Percentiles rank a stretch among this genome's conserved stretches.
Conservation (phyloP, 2,329 filamentous ascomycete species). For the Monosporascus sp. region DNA sequence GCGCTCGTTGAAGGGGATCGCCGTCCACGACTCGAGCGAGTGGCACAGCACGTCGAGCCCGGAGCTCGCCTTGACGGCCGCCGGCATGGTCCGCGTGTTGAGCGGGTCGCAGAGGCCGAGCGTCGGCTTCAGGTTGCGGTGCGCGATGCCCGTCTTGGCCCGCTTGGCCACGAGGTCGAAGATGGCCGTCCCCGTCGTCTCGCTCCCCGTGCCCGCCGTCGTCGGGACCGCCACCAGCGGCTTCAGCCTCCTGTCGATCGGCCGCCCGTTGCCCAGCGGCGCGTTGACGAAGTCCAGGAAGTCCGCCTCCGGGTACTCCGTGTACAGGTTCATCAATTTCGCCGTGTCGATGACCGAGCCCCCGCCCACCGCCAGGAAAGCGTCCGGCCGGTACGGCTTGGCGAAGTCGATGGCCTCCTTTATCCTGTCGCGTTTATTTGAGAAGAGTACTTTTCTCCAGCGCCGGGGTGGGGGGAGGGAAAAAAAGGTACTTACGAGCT, state of each 20-base stretch:
- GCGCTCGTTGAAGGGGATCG: conserved; percentile 88
- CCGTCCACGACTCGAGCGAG: conserved; percentile 93
- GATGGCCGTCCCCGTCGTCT: conserved; percentile 96
- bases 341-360: conserved; percentile 97
- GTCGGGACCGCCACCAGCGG: conserved; percentile 81
- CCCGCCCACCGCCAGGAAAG: conserved; percentile 85
- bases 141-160: conserved; percentile 93
- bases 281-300: conserved; percentile 98
- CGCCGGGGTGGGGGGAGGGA: neutral
- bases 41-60: conserved; percentile 95
- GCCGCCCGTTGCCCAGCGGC: conserved; percentile 77
- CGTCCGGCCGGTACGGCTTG: conserved; percentile 75
- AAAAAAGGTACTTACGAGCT: conserved; percentile 57
- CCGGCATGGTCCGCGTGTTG: conserved; percentile 94
- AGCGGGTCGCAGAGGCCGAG: conserved; percentile 80
- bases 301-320: conserved; percentile 81
- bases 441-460: neutral
- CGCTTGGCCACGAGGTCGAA: conserved; percentile 88
- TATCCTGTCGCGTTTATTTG: conserved; percentile 47
- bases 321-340: conserved; percentile 97
- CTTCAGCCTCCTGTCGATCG: conserved; percentile 64
- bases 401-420: conserved; percentile 84
- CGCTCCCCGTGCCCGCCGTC: conserved; percentile 81
- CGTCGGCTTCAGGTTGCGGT: conserved; percentile 91
- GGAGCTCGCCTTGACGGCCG: conserved; percentile 84